These are phyloP conservation scores for Globisporangium nodosum DNA, from an alignment of 352 stramenopile species.

Conservation along the genomic window DNA sequence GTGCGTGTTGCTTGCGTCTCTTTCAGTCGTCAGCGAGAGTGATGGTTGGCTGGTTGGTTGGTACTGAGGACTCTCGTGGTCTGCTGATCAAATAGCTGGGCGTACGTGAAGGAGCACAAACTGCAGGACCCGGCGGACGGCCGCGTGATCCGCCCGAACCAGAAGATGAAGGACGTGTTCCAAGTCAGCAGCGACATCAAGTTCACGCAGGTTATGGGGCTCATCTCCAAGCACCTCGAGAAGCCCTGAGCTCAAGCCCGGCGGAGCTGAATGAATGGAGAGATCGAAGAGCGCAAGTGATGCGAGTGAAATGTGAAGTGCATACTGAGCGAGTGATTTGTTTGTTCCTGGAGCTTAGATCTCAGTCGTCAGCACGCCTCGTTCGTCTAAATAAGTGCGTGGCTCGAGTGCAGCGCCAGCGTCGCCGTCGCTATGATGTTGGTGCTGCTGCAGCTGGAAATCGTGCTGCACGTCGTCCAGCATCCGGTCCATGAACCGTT, in stretches of 20 bases:
- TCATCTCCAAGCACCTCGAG: slow-evolving; percentile 68
- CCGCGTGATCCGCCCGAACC: slow-evolving; percentile 62
- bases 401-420: slow-evolving; percentile 26
- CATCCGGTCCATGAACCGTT: slow-evolving; percentile 79
- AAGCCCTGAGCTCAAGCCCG: too few relatives aligned
- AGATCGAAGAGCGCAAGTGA: slow-evolving; percentile 1
- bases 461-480: slow-evolving; percentile 62
- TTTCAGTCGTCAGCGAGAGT: background rate
- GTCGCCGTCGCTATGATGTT: slow-evolving; percentile 17
- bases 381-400: slow-evolving; percentile 66
- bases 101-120: slow-evolving; percentile 71
- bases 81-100: slow-evolving; percentile 33
- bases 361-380: slow-evolving; percentile 62
- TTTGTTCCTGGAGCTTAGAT: slow-evolving; percentile 23
- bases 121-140: slow-evolving; percentile 68
- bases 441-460: slow-evolving; percentile 22
- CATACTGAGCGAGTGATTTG: background rate
- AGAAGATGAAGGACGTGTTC: slow-evolving; percentile 64
- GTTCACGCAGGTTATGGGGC: slow-evolving; percentile 68
- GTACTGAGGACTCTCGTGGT: background rate
- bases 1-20: slow-evolving; percentile 26
- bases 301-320: background rate
- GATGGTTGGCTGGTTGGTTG: background rate
- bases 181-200: slow-evolving; percentile 52
- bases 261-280: background rate